Evolutionary conservation across 345 rosid species (phyloP).

Genomic region (Populus davidiana): DNA sequence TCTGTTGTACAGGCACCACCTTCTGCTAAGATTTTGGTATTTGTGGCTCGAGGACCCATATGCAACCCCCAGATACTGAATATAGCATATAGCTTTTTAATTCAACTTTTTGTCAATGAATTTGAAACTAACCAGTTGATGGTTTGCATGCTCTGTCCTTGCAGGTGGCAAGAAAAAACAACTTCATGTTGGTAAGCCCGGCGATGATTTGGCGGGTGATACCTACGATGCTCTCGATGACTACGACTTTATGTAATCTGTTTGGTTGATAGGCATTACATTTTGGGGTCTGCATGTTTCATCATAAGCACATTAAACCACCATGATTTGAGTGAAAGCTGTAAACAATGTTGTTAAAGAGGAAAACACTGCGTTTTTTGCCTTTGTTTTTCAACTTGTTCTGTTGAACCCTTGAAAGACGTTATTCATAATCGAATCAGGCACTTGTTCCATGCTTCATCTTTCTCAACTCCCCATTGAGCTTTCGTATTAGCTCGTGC

Average conservation of each 20-base stretch:
- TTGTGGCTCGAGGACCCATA: neutral
- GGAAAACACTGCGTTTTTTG: neutral
- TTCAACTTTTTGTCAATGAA: neutral
- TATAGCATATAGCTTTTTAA: too few species aligned
- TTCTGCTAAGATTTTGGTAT: neutral
- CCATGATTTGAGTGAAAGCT: slow-evolving; percentile 3
- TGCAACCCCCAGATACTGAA: neutral
- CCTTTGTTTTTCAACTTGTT: neutral
- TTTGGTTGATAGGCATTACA: slow-evolving; percentile 1
- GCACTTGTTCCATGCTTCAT: too few species aligned
- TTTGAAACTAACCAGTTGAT: neutral
- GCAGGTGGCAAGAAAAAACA: slow-evolving; percentile 82
- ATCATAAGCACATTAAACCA: neutral
- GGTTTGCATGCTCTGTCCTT: neutral
- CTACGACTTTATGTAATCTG: slow-evolving; percentile 74
- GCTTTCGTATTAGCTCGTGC: too few species aligned
- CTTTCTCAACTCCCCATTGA: too few species aligned
- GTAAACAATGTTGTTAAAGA: slow-evolving; percentile 5
- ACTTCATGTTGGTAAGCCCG: slow-evolving; percentile 67
- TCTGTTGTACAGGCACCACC: neutral
- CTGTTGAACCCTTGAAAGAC: neutral
- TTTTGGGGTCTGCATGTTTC: slow-evolving; percentile 1
- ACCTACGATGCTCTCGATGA: slow-evolving; percentile 65
- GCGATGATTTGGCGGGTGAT: slow-evolving; percentile 58
- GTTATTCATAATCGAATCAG: too few species aligned